Evolutionary conservation across 768 basidiomycete species (phyloP).

Genomic region (Amanita molliuscula): DNA sequence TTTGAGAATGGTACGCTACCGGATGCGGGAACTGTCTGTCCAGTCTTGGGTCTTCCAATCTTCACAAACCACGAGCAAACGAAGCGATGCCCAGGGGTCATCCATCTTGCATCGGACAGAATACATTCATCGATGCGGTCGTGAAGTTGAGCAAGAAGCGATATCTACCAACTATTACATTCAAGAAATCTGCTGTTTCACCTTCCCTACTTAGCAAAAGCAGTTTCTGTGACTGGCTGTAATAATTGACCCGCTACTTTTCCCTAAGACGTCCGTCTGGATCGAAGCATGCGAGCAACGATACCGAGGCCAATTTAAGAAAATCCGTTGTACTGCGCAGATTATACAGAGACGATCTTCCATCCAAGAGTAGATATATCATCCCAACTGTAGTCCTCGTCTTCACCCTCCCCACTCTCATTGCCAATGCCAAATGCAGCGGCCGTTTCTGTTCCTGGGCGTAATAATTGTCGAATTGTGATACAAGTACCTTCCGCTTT

Average conservation of each 20-base stretch:
- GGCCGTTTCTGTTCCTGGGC: not conserved
- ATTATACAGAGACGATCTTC: not conserved
- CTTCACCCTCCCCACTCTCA: not conserved
- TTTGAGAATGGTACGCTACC: slow-evolving; percentile 8
- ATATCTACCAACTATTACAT: no score
- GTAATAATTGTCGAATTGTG: not conserved
- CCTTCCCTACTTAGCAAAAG: no score
- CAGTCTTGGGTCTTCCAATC: not conserved
- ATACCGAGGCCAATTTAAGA: no score
- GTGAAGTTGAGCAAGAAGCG: not conserved
- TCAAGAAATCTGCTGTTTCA: no score
- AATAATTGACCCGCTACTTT: no score
- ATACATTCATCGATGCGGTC: not conserved
- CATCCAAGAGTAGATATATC: not conserved
- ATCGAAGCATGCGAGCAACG: no score
- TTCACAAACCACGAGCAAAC: not conserved
- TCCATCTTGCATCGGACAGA: not conserved
- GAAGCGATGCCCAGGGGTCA: not conserved
- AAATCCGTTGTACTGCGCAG: no score
- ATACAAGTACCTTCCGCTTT: not conserved
- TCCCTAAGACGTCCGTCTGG: no score
- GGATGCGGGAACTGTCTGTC: not conserved
- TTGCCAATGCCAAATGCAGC: slow-evolving; percentile 3
- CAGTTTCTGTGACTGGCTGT: no score
- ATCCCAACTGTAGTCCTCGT: slow-evolving; percentile 2